Conservation (phyloP, 176 grass and related monocot species). For the Thinopyrum elongatum region DNA sequence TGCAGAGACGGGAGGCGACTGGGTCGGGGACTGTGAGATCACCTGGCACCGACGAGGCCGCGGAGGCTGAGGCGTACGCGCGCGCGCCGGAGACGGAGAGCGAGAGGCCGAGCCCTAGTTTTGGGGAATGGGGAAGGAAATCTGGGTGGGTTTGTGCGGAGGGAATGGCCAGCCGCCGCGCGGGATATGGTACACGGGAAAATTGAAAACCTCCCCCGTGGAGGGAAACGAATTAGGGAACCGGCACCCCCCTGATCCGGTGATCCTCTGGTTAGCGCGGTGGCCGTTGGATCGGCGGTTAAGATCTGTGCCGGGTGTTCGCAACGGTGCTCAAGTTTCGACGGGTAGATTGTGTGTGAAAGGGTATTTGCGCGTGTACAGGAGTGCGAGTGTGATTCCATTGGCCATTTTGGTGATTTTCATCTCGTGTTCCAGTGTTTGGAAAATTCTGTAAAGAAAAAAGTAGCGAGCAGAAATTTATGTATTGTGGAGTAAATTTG, state of each 20-base stretch:
- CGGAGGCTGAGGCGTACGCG: neutral
- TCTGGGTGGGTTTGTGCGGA: neutral
- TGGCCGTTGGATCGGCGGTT: neutral
- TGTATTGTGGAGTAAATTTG: no score
- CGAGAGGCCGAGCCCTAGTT: neutral
- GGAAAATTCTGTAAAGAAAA: no score
- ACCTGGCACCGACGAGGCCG: neutral
- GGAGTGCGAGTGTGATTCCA: no score
- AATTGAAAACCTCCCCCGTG: constrained; percentile 26
- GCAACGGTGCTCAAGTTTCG: neutral
- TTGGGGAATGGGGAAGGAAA: neutral
- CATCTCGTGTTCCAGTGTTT: no score
- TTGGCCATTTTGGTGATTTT: no score
- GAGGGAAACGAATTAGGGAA: constrained; percentile 24
- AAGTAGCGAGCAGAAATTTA: no score
- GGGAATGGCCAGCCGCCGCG: constrained; percentile 11
- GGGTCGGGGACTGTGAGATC: neutral
- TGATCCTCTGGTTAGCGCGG: neutral
- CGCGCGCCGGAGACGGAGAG: neutral
- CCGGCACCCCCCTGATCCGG: neutral
- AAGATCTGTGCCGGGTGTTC: neutral
- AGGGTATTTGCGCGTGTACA: no score
- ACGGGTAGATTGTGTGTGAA: no score
- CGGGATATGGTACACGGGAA: neutral
- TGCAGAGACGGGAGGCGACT: neutral